Conservation (phyloP, 176 grass and related monocot genomes). For the Luzula sylvatica region DNA sequence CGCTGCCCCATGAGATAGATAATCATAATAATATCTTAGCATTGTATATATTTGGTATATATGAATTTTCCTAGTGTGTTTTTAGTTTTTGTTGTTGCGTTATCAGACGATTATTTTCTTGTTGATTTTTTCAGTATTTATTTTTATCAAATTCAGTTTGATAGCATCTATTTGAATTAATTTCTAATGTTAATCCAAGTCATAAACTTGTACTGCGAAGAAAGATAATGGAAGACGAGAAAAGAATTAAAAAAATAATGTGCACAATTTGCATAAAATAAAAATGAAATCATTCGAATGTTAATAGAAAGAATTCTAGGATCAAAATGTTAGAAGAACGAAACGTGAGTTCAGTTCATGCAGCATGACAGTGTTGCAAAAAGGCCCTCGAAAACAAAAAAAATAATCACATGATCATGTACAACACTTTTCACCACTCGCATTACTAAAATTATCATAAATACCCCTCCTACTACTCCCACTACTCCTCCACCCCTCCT, state of each 20-base stretch:
- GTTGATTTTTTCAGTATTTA: neutral
- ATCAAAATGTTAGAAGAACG: conserved; percentile 24
- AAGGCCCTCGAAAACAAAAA: conserved; percentile 4
- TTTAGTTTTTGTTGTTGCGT: neutral
- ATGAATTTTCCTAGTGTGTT: neutral
- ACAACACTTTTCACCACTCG: conserved; percentile 16
- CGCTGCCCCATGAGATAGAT: neutral
- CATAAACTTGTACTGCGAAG: too few relatives aligned
- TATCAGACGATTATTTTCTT: too few relatives aligned
- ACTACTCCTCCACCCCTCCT: too few relatives aligned
- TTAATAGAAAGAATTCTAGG: conserved; percentile 9
- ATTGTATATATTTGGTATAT: conserved; percentile 8
- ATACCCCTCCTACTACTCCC: conserved; percentile 10
- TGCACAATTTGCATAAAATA: neutral
- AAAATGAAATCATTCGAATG: conserved; percentile 8
- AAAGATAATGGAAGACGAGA: neutral
- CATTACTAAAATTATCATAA: conserved; percentile 16
- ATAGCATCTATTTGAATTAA: too few relatives aligned
- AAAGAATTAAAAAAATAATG: neutral
- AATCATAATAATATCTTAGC: neutral
- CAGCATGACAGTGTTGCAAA: conserved; percentile 7
- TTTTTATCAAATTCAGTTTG: too few relatives aligned
- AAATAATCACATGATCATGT: conserved; percentile 26
- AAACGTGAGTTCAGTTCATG: conserved; percentile 10
- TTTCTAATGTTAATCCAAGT: too few relatives aligned